phyloP scores from a whole-genome alignment of 2,329 filamentous ascomycete genomes.

The Clonostachys solani region DNA sequence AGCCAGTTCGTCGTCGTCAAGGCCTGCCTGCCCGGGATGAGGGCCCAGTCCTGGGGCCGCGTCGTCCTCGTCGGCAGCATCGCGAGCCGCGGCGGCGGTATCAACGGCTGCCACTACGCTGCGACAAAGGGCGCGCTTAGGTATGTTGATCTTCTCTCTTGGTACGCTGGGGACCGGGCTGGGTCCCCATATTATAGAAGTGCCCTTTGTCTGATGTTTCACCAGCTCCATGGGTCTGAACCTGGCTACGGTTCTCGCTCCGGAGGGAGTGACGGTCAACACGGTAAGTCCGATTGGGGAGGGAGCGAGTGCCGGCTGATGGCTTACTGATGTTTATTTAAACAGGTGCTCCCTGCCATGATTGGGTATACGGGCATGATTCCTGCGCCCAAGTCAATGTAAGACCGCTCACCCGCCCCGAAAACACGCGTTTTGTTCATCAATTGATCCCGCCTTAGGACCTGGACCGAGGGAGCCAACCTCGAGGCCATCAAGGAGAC shows the following conservation, averaged over 20 bases:
- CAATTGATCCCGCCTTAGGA: slow-evolving; percentile 9
- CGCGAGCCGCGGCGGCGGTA: slow-evolving; percentile 57
- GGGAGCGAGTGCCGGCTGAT: too few species aligned
- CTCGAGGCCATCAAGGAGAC: slow-evolving; percentile 18
- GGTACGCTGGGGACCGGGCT: too few species aligned
- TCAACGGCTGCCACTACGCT: slow-evolving; percentile 59
- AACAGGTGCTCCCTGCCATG: slow-evolving; percentile 59
- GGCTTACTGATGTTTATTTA: background rate
- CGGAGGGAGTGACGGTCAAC: slow-evolving; percentile 60
- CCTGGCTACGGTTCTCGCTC: slow-evolving; percentile 52
- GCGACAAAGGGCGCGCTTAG: slow-evolving; percentile 57
- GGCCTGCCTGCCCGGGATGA: slow-evolving; percentile 57
- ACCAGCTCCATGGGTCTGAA: slow-evolving; percentile 61
- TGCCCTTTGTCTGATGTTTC: slow-evolving; percentile 24
- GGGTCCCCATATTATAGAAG: slow-evolving; percentile 8
- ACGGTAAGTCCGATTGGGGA: slow-evolving; percentile 32
- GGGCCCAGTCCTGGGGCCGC: slow-evolving; percentile 54
- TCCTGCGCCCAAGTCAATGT: slow-evolving; percentile 26
- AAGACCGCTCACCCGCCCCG: background rate
- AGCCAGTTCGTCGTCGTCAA: slow-evolving; percentile 60
- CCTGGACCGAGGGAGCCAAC: slow-evolving; percentile 19
- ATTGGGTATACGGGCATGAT: slow-evolving; percentile 63
- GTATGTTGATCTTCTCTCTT: slow-evolving; percentile 17
- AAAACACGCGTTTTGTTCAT: background rate
- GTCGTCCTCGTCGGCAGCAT: slow-evolving; percentile 63